phyloP scores from a whole-genome alignment of 306 rosid species.

The Ormosia semicastrata region DNA sequence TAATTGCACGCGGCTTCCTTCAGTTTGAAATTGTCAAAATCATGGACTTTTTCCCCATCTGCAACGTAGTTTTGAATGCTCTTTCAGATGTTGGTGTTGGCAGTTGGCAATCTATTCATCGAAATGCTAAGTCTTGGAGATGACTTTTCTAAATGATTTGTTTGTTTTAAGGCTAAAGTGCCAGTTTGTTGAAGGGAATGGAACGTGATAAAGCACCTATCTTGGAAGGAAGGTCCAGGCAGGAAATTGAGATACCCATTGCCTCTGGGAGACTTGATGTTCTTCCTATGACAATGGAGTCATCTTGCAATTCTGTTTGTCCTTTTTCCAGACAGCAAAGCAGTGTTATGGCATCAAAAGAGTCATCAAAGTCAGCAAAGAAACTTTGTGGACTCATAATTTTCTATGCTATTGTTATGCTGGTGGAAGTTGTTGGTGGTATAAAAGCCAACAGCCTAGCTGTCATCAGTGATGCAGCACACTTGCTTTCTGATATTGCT shows the following conservation, averaged over 20 bases:
- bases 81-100: background rate
- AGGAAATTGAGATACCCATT: slow-evolving; percentile 48
- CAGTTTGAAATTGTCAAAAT: slow-evolving; percentile 21
- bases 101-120: background rate
- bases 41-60: background rate
- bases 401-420: slow-evolving; percentile 62
- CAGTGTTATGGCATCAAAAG: slow-evolving; percentile 44
- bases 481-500: slow-evolving; percentile 78
- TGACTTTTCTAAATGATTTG: slow-evolving; percentile 13
- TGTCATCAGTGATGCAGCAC: slow-evolving; percentile 85
- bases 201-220: slow-evolving; percentile 43
- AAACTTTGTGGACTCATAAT: slow-evolving; percentile 65
- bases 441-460: slow-evolving; percentile 83
- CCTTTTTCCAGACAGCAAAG: slow-evolving; percentile 54
- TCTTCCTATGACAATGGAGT: slow-evolving; percentile 25
- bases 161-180: background rate
- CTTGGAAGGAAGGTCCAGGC: slow-evolving; percentile 30
- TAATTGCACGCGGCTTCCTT: background rate
- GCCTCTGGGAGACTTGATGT: slow-evolving; percentile 31
- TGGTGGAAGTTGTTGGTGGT: slow-evolving; percentile 81
- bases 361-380: slow-evolving; percentile 56
- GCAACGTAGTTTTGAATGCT: background rate
- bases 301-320: slow-evolving; percentile 49
- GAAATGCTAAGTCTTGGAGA: background rate
- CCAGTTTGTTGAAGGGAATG: slow-evolving; percentile 46